Conservation (phyloP, 441 rosid species). For the Aleurites moluccanus region DNA sequence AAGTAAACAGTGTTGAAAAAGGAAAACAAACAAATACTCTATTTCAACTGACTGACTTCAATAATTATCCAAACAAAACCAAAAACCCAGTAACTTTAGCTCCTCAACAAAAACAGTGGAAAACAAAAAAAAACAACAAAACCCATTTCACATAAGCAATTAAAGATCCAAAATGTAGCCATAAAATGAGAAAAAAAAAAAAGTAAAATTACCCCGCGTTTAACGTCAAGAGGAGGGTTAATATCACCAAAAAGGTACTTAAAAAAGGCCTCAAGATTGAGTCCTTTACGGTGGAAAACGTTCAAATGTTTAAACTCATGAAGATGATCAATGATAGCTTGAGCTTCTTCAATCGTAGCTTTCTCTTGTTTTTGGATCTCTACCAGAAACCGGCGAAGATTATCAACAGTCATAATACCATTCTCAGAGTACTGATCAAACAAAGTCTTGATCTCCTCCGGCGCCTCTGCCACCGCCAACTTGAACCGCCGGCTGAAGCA, state of each 20-base stretch:
- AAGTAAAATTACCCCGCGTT: conserved; percentile 44
- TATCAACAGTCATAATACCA: conserved; percentile 59
- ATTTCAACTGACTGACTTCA: not conserved
- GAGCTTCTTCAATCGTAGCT: conserved; percentile 69
- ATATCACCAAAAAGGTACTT: conserved; percentile 57
- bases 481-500: conserved; percentile 69
- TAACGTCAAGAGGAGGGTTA: conserved; percentile 60
- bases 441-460: conserved; percentile 60
- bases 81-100: conserved; percentile 1
- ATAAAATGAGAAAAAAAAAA: not conserved
- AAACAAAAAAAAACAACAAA: not conserved
- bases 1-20: not conserved
- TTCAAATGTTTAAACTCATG: conserved; percentile 32
- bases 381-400: conserved; percentile 57
- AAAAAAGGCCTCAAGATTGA: conserved; percentile 70
- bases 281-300: conserved; percentile 53
- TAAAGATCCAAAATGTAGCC: not conserved
- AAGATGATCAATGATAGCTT: conserved; percentile 51
- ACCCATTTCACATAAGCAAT: not conserved
- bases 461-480: conserved; percentile 59
- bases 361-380: conserved; percentile 64
- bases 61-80: not conserved
- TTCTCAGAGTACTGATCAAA: conserved; percentile 62
- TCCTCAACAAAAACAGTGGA: not conserved
- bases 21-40: not conserved